Percentiles rank a stretch among this genome's conserved stretches.
Conservation (phyloP, 768 basidiomycete genomes). For the Agaricus sinodeliciosus region DNA sequence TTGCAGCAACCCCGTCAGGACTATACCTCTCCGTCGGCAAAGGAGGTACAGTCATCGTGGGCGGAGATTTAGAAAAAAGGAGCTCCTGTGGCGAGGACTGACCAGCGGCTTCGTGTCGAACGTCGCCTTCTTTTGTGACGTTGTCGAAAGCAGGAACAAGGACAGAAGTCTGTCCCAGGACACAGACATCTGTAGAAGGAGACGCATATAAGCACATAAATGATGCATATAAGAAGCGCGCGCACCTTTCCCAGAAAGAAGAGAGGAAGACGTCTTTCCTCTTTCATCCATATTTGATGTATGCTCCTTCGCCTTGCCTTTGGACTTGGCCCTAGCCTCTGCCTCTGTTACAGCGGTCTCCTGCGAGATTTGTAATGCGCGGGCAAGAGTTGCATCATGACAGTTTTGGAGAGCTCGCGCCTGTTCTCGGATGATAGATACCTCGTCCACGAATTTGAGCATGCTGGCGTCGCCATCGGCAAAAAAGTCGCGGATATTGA, state of each 20-base stretch:
- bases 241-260: background rate
- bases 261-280: background rate
- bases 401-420: conserved; percentile 22
- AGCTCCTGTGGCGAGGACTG: background rate
- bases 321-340: conserved; percentile 6
- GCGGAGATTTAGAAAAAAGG: background rate
- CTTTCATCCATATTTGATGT: background rate
- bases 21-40: background rate
- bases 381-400: conserved; percentile 20
- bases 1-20: conserved; percentile 3
- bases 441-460: conserved; percentile 18
- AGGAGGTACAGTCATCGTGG: conserved; percentile 2
- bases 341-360: conserved; percentile 19
- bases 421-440: conserved; percentile 23
- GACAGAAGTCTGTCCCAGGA: background rate
- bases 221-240: background rate
- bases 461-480: conserved; percentile 16
- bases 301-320: background rate
- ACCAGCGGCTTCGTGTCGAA: background rate
- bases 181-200: conserved; percentile 4
- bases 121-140: conserved; percentile 6
- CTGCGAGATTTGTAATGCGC: conserved; percentile 21
- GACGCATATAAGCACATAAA: background rate
- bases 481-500: conserved; percentile 17
- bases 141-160: conserved; percentile 2